Percentiles rank a stretch among this genome's conserved stretches.
Evolutionary conservation across 306 rosid species (phyloP).

Genomic region (Lathyrus tuberosus): DNA sequence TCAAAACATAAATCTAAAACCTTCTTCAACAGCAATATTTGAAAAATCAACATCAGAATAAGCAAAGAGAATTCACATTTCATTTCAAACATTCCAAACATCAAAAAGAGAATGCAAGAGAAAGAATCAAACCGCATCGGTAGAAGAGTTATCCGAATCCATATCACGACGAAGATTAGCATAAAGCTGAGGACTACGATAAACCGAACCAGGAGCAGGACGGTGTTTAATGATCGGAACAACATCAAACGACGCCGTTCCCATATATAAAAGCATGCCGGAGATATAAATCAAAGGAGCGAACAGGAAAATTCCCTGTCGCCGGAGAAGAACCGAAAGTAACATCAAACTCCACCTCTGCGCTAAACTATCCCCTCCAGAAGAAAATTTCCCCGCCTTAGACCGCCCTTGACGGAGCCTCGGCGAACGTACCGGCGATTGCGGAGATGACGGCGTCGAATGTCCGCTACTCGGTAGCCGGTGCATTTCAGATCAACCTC

Average conservation of each 20-base stretch:
- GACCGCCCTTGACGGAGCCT: conserved; percentile 70
- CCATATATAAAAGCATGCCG: conserved; percentile 94
- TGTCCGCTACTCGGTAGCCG: conserved; percentile 97
- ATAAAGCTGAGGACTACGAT: conserved; percentile 87
- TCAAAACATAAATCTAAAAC: conserved; percentile 16
- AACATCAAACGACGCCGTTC: conserved; percentile 88
- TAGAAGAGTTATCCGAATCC: conserved; percentile 85
- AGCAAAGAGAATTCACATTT: conserved; percentile 4
- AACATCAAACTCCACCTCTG: conserved; percentile 83
- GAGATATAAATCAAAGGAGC: conserved; percentile 97
- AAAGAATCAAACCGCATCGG: conserved; percentile 75
- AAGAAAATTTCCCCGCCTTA: conserved; percentile 60
- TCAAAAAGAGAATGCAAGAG: neutral
- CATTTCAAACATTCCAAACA: conserved; percentile 15
- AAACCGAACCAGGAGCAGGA: conserved; percentile 84
- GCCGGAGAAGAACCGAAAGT: conserved; percentile 83
- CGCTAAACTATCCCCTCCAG: conserved; percentile 53
- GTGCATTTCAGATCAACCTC: conserved; percentile 66
- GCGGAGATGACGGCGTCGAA: conserved; percentile 88
- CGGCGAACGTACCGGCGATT: conserved; percentile 86
- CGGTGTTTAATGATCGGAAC: conserved; percentile 84
- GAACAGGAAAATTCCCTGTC: conserved; percentile 90
- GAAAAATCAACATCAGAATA: conserved; percentile 26
- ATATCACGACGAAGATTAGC: conserved; percentile 73
- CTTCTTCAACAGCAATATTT: no score